Percentiles rank a stretch among this genome's conserved stretches.
Conservation (phyloP, 176 grass and related monocot species). For the Leersia perrieri region DNA sequence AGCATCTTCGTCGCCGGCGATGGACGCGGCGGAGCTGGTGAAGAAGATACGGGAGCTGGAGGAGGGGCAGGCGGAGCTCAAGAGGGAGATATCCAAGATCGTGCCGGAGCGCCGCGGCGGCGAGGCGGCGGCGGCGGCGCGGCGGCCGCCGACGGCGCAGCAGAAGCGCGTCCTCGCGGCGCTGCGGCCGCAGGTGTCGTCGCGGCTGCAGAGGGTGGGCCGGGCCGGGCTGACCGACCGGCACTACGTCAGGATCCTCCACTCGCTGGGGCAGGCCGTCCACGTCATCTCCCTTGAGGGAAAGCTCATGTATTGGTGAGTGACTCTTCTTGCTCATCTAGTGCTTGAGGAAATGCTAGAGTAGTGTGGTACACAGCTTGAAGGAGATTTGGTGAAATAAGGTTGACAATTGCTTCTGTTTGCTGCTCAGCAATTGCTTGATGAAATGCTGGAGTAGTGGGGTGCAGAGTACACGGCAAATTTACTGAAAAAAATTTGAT, state of each 20-base stretch:
- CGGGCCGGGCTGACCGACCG: slow-evolving; percentile 54
- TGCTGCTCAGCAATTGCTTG: neutral
- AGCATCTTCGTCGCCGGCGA: neutral
- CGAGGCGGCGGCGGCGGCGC: slow-evolving; percentile 15
- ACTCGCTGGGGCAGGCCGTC: slow-evolving; percentile 83
- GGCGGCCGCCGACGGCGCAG: slow-evolving; percentile 12
- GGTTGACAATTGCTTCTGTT: neutral
- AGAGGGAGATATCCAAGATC: slow-evolving; percentile 59
- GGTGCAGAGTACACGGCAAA: neutral
- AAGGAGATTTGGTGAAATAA: neutral
- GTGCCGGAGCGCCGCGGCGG: slow-evolving; percentile 14
- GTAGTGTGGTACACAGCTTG: neutral
- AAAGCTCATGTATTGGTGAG: slow-evolving; percentile 79
- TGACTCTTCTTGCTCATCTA: neutral
- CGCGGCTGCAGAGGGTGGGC: slow-evolving; percentile 31
- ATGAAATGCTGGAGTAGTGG: neutral
- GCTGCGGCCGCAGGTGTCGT: slow-evolving; percentile 16
- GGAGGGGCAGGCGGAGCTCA: slow-evolving; percentile 58
- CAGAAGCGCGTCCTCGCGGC: slow-evolving; percentile 28
- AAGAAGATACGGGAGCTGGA: slow-evolving; percentile 70
- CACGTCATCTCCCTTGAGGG: slow-evolving; percentile 61
- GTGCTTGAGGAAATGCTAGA: slow-evolving; percentile 8
- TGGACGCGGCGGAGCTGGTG: slow-evolving; percentile 54
- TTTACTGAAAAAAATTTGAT: neutral
- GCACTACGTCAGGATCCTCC: slow-evolving; percentile 64